These are phyloP conservation scores for Hemileia vastatrix DNA, from an alignment of 1,284 basidiomycete genomes.

Conservation along the genomic window DNA sequence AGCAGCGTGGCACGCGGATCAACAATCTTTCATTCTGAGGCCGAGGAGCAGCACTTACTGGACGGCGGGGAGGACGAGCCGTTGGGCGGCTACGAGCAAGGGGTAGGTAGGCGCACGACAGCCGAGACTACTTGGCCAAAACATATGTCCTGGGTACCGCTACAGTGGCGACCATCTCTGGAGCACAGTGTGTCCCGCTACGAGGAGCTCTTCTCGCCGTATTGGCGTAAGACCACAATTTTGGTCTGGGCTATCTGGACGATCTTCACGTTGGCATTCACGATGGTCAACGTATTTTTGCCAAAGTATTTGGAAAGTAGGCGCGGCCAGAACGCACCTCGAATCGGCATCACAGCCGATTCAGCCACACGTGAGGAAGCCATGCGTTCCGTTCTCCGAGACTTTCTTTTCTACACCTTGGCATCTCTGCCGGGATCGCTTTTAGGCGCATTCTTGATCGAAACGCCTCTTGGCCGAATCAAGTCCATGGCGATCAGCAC, in stretches of 20 bases:
- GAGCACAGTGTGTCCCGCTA: slow-evolving; percentile 57
- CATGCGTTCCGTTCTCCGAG: too few relatives aligned
- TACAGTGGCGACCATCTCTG: too few relatives aligned
- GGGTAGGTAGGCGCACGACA: neutral
- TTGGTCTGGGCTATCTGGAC: slow-evolving; percentile 79
- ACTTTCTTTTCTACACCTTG: too few relatives aligned
- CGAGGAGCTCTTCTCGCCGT: slow-evolving; percentile 62
- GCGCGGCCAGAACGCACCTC: slow-evolving; percentile 7
- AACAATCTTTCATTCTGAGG: neutral
- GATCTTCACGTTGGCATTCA: slow-evolving; percentile 48
- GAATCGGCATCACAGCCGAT: too few relatives aligned
- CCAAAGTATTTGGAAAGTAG: slow-evolving; percentile 74
- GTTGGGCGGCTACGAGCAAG: neutral
- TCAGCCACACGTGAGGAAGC: too few relatives aligned
- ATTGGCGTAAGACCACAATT: slow-evolving; percentile 72
- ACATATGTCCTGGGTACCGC: too few relatives aligned
- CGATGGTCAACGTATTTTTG: slow-evolving; percentile 94
- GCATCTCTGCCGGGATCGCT: slow-evolving; percentile 48
- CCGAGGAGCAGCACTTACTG: too few relatives aligned
- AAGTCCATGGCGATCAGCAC: slow-evolving; percentile 71
- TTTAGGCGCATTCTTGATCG: slow-evolving; percentile 82
- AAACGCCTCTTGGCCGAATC: slow-evolving; percentile 62
- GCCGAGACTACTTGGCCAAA: too few relatives aligned
- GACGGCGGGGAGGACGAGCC: neutral
- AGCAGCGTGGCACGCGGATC: neutral